Base-by-base conservation (phyloP, 2,329 filamentous ascomycete species). In the Aspergillus caelatus region DNA sequence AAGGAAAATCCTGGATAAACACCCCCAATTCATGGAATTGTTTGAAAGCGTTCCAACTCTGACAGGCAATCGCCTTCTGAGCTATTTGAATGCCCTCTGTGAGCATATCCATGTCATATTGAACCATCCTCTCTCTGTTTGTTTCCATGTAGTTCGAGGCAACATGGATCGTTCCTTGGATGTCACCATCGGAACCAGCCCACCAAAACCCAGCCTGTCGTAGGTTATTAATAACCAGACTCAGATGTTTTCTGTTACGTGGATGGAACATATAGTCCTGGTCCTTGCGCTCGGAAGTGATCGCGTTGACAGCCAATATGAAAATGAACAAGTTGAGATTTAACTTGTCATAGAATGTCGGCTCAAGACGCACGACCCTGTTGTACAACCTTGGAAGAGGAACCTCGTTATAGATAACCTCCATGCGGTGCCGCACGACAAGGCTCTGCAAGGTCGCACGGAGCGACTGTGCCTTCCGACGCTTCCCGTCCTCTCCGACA, bases 211-310 rank as follows among this genome's bases (percentile, higher is more conserved):
- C 92, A 8, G 92, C 89, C 72, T 95, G 91, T 21, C 92, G 87
- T 52, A 97, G 77, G 71, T 97, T 97, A 61, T 84, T 85, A 5
- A 96, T 89, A 2, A 96, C 81, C 59, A 87, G 82, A 30, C 89
- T 79, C 14, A 96, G 80, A 45, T 85, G 84, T 65, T 88, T 89
- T 34, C 86, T 81, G 70, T 94, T 94, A 14, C 85, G 88, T 0
- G 87, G 85, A 70, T 97, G 91, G 70, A 97, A 97, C 67, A 98
- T 90, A 73, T 97, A 97, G 74, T 97, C 94, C 61, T 86, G 83
- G 70, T 94, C 94, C 0, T 86, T 88, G 12, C 94, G 84, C 72
- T 97, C 92, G 6, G 93, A 97, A 28, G 94, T 94, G 0, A 98
- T 88, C 0, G 93, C 89, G 73, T 98, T 98, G 68, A 92, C 89